phyloP scores from a whole-genome alignment of 225 moss, liverwort and hornwort genomes.

The Straminergon stramineum region DNA sequence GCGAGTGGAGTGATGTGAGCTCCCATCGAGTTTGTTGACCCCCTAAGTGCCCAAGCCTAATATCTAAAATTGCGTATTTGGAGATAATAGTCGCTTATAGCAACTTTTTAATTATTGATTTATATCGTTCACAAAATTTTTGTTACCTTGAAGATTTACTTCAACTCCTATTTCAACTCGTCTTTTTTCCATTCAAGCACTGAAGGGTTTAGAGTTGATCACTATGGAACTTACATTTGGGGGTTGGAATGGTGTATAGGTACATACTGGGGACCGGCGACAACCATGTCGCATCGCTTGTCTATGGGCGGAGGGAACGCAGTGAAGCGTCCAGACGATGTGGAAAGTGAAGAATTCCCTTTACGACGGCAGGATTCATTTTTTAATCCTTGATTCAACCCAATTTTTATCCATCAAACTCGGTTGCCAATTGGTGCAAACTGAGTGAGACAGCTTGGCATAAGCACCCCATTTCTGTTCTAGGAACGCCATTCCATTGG shows the following conservation, averaged over 20 bases:
- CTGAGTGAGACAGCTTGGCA: slow-evolving; percentile 17
- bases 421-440: slow-evolving; percentile 11
- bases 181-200: not conserved
- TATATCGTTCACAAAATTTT: not conserved
- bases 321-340: slow-evolving; percentile 62
- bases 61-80: not conserved
- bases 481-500: not conserved
- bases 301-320: slow-evolving; percentile 54
- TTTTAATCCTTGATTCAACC: slow-evolving; percentile 45
- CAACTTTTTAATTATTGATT: not conserved
- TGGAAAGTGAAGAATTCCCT: slow-evolving; percentile 72
- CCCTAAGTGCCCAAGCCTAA: not conserved
- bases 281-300: slow-evolving; percentile 52
- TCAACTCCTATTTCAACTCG: not conserved
- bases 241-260: slow-evolving; percentile 18
- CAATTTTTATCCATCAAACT: not conserved
- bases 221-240: not conserved
- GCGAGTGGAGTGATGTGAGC: not conserved
- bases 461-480: not conserved
- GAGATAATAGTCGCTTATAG: not conserved
- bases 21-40: not conserved
- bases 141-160: not conserved
- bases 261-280: slow-evolving; percentile 43
- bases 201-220: not conserved
- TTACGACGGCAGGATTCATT: slow-evolving; percentile 65